These are phyloP conservation scores for Fusarium fracticaudum DNA, from an alignment of 2,329 filamentous ascomycete species.

Conservation along the genomic window DNA sequence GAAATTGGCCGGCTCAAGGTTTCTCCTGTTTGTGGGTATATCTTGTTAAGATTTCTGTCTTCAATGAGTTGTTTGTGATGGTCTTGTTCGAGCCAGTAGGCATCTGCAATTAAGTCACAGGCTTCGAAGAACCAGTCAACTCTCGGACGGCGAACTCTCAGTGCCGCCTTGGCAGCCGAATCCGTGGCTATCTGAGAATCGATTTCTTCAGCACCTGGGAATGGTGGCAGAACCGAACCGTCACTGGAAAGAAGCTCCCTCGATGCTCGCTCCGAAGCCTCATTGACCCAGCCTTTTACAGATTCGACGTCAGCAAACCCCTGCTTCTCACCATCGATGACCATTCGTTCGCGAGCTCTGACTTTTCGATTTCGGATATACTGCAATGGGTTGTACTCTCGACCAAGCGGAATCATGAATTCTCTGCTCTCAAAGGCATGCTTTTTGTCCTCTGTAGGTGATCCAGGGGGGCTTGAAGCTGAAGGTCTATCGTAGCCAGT, in stretches of 20 bases:
- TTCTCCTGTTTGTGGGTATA: conserved; percentile 65
- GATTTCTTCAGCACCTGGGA: conserved; percentile 57
- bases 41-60: conserved; percentile 77
- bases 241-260: conserved; percentile 40
- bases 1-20: conserved; percentile 44
- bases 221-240: conserved; percentile 53
- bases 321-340: conserved; percentile 77
- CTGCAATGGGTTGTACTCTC: conserved; percentile 90
- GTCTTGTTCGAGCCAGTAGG: conserved; percentile 87
- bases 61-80: conserved; percentile 84
- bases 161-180: conserved; percentile 53
- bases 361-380: conserved; percentile 91
- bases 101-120: conserved; percentile 87
- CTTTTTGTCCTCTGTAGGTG: conserved; percentile 50
- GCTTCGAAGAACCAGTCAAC: conserved; percentile 88
- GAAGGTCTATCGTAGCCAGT: conserved; percentile 50
- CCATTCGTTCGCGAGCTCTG: conserved; percentile 78
- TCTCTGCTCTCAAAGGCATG: conserved; percentile 42
- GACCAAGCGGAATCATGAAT: conserved; percentile 61
- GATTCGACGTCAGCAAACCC: conserved; percentile 79
- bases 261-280: conserved; percentile 57
- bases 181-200: conserved; percentile 56
- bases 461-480: conserved; percentile 54
- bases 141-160: conserved; percentile 75
- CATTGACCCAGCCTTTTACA: conserved; percentile 81